Evolutionary conservation across 2,329 filamentous ascomycete genomes (phyloP).

Genomic region (Trichoderma sp.): DNA sequence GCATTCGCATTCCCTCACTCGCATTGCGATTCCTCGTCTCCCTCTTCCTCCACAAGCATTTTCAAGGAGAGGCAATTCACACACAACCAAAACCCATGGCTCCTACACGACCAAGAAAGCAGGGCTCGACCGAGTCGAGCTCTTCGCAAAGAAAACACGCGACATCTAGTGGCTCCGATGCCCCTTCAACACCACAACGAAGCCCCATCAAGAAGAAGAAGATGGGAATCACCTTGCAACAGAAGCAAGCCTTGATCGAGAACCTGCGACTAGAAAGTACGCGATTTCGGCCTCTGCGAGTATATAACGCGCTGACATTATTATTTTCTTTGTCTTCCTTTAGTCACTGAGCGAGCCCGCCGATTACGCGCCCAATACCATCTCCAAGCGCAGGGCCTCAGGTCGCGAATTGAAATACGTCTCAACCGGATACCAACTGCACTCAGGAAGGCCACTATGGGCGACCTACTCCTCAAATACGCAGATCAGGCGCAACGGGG

Average conservation of each 20-base stretch:
- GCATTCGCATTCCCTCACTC: not conserved
- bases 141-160: conserved; percentile 20
- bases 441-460: conserved; percentile 76
- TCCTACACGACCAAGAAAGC: conserved; percentile 41
- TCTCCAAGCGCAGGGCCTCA: conserved; percentile 79
- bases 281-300: conserved; percentile 27
- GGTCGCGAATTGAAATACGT: conserved; percentile 84
- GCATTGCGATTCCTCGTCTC: not conserved
- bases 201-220: conserved; percentile 63
- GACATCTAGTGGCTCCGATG: conserved; percentile 27
- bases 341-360: conserved; percentile 83
- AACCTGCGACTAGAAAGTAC: conserved; percentile 86
- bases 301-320: conserved; percentile 20
- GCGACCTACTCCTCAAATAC: conserved; percentile 63
- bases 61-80: not conserved
- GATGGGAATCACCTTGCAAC: conserved; percentile 60
- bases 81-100: conserved; percentile 41
- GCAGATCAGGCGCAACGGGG: conserved; percentile 40
- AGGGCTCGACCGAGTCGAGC: conserved; percentile 27
- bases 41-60: conserved; percentile 10
- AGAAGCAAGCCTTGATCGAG: conserved; percentile 85
- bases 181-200: conserved; percentile 42
- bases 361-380: conserved; percentile 87
- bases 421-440: conserved; percentile 85
- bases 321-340: not conserved